phyloP scores from a whole-genome alignment of 768 basidiomycete species.

The Panellus pusillus region DNA sequence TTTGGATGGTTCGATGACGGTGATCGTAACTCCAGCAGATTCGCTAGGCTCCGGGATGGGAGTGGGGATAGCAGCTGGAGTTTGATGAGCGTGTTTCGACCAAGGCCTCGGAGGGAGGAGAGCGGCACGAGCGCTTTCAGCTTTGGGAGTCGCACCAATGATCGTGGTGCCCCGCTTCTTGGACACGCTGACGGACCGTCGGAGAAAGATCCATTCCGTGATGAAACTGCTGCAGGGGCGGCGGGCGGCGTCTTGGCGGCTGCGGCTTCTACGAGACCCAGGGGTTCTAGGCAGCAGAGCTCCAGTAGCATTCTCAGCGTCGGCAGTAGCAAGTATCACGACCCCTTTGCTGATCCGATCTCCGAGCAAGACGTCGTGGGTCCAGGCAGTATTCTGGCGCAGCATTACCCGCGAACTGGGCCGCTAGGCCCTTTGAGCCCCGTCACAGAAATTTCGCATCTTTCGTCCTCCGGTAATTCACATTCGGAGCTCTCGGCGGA shows the following conservation, averaged over 20 bases:
- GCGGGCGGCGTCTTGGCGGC: conserved; percentile 12
- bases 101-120: conserved; percentile 17
- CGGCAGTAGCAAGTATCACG: conserved; percentile 38
- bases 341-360: conserved; percentile 49
- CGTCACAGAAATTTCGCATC: conserved; percentile 31
- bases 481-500: conserved; percentile 28
- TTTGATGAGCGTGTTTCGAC: conserved; percentile 44
- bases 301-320: conserved; percentile 34
- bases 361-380: conserved; percentile 30
- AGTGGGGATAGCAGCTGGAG: conserved; percentile 56
- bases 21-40: conserved; percentile 36
- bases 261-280: conserved; percentile 24
- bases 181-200: conserved; percentile 16
- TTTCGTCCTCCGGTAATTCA: conserved; percentile 22
- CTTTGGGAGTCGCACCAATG: conserved; percentile 19
- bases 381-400: conserved; percentile 21
- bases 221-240: conserved; percentile 22
- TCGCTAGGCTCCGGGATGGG: conserved; percentile 34
- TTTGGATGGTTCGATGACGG: conserved; percentile 33
- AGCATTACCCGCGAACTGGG: conserved; percentile 11
- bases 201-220: conserved; percentile 23
- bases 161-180: conserved; percentile 17
- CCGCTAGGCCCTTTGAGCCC: conserved; percentile 37
- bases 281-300: conserved; percentile 33
- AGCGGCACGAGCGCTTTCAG: conserved; percentile 22